Evolutionary conservation across 768 basidiomycete species (phyloP).

Genomic region (Serendipita vermifera): DNA sequence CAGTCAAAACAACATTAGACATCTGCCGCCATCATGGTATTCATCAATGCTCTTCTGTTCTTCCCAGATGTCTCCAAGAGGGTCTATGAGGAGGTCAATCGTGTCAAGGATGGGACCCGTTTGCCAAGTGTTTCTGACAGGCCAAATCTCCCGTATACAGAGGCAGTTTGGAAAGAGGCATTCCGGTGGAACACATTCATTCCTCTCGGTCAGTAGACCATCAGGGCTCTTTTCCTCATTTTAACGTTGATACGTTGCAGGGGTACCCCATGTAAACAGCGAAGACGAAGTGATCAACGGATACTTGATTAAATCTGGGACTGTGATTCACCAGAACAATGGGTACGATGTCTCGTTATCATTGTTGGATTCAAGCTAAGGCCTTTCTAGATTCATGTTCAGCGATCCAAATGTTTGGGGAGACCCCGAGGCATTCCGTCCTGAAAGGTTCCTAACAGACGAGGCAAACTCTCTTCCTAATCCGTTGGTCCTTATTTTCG

Average conservation of each 20-base stretch:
- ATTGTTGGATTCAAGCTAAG: background rate
- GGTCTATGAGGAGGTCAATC: slow-evolving; percentile 1
- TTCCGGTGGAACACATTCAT: slow-evolving; percentile 15
- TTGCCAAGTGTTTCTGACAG: slow-evolving; percentile 17
- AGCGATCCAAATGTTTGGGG: background rate
- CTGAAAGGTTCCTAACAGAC: background rate
- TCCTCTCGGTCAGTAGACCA: too few species aligned
- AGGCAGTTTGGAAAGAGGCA: slow-evolving; percentile 16
- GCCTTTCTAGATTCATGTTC: background rate
- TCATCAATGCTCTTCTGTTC: background rate
- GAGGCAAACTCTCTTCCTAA: background rate
- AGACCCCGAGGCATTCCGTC: background rate
- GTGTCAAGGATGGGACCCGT: background rate
- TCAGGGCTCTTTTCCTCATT: too few species aligned
- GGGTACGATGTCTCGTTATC: background rate
- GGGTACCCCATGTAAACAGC: too few species aligned
- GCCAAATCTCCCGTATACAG: too few species aligned
- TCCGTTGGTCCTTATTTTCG: background rate
- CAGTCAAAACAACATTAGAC: background rate
- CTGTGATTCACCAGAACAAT: background rate
- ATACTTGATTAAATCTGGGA: background rate
- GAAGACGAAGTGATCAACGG: background rate
- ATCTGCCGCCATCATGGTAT: background rate
- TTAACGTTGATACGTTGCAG: too few species aligned
- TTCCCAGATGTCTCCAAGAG: background rate